Conservation (phyloP, 2,329 filamentous ascomycete genomes). For the Drechslerella coelobrocha region DNA sequence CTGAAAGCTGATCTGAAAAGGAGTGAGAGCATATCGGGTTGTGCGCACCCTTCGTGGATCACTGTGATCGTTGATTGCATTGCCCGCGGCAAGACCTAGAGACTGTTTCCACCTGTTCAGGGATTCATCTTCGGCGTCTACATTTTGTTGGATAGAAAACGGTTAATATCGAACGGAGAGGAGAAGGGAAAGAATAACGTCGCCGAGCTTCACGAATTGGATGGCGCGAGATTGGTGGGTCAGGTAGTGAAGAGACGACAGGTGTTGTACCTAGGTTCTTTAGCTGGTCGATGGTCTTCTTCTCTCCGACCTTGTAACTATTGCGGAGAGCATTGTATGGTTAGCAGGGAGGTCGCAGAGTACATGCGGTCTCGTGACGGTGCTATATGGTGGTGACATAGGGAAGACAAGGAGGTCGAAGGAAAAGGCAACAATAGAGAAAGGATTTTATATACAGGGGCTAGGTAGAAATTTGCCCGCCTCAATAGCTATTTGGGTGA, state of each 20-base stretch:
- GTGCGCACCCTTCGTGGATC: slow-evolving; percentile 52
- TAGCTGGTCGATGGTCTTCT: slow-evolving; percentile 96
- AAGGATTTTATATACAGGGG: no score
- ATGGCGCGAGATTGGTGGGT: slow-evolving; percentile 13
- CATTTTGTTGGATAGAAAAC: slow-evolving; percentile 48
- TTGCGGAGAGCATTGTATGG: slow-evolving; percentile 5
- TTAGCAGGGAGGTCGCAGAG: slow-evolving; percentile 15
- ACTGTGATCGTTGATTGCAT: slow-evolving; percentile 52
- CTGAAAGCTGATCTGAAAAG: not conserved
- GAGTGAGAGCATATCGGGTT: not conserved
- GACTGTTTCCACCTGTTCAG: slow-evolving; percentile 98
- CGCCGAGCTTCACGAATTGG: not conserved
- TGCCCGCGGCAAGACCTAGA: slow-evolving; percentile 75
- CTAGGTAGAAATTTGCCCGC: no score
- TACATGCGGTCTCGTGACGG: not conserved
- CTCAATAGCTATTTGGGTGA: no score
- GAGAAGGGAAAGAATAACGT: slow-evolving; percentile 1
- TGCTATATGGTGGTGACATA: no score
- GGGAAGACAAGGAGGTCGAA: not conserved
- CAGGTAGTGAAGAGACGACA: not conserved
- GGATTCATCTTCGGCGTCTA: slow-evolving; percentile 81
- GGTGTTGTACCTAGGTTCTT: slow-evolving; percentile 77
- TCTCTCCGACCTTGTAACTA: slow-evolving; percentile 95
- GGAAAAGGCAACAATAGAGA: not conserved
- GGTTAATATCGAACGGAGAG: slow-evolving; percentile 3